These are phyloP conservation scores for Takashimella tepidaria DNA, from an alignment of 1,284 basidiomycete genomes.

Conservation along the genomic window DNA sequence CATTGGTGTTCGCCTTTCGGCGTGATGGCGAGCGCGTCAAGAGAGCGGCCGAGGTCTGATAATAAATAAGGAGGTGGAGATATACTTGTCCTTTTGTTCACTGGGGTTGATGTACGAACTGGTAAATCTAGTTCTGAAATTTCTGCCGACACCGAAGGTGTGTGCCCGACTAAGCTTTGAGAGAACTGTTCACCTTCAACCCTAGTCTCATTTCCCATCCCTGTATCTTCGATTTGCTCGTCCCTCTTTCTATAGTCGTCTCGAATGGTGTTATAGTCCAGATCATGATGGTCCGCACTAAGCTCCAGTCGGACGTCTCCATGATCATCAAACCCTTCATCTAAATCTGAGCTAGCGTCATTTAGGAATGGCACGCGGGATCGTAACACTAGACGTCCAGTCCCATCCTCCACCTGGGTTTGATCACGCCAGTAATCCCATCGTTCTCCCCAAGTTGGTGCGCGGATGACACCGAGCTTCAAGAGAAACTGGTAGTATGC, in stretches of 20 bases:
- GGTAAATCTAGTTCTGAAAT: slow-evolving; percentile 19
- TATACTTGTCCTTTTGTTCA: slow-evolving; percentile 14
- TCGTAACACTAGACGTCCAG: slow-evolving; percentile 6
- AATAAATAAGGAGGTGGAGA: slow-evolving; percentile 27
- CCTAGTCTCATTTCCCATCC: slow-evolving; percentile 11
- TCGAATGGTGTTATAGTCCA: not conserved
- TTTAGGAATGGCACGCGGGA: slow-evolving; percentile 39
- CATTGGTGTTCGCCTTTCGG: not conserved
- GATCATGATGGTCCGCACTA: not conserved
- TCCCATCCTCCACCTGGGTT: not conserved
- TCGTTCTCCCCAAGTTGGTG: slow-evolving; percentile 43
- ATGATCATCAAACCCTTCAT: slow-evolving; percentile 29
- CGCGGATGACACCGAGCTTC: slow-evolving; percentile 43
- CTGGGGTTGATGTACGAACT: slow-evolving; percentile 31
- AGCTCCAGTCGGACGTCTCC: not conserved
- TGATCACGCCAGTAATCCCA: slow-evolving; percentile 41
- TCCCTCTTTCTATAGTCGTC: too few relatives aligned
- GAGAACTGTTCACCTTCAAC: slow-evolving; percentile 2
- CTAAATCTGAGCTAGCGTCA: slow-evolving; percentile 39
- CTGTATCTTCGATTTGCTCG: slow-evolving; percentile 7
- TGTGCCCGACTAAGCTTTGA: slow-evolving; percentile 26
- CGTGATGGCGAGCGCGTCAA: slow-evolving; percentile 3
- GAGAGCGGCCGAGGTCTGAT: slow-evolving; percentile 20
- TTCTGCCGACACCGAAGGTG: slow-evolving; percentile 22
- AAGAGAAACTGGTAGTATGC: slow-evolving; percentile 45